These are phyloP conservation scores for Helicostylum pulchrum DNA, from an alignment of 192 early-diverging fungal genomes.

Conservation along the genomic window DNA sequence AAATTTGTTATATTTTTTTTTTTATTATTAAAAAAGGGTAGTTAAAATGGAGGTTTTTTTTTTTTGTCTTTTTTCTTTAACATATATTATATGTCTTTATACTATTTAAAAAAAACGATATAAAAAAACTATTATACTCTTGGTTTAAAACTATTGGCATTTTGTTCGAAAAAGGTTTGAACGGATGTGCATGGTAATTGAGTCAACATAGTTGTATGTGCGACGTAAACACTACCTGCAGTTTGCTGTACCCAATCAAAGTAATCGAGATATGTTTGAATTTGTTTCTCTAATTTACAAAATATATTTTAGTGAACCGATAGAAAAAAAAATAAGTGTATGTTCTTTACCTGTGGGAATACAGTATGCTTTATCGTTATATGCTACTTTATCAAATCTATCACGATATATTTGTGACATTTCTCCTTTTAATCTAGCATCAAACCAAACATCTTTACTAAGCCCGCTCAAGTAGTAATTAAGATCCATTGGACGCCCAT, in stretches of 20 bases:
- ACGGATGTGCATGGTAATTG: slow-evolving; percentile 16
- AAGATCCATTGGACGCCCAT: slow-evolving; percentile 26
- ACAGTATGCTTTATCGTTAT: slow-evolving; percentile 19
- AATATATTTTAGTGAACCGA: neutral
- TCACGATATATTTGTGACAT: slow-evolving; percentile 23
- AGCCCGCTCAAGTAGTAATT: slow-evolving; percentile 27
- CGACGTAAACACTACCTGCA: slow-evolving; percentile 25
- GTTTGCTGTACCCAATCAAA: slow-evolving; percentile 30
- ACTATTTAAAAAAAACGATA: neutral
- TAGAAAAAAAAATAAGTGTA: neutral
- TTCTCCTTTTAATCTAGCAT: slow-evolving; percentile 30
- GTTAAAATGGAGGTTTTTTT: neutral
- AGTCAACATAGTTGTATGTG: slow-evolving; percentile 26
- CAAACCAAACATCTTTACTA: slow-evolving; percentile 30
- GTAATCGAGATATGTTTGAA: slow-evolving; percentile 31
- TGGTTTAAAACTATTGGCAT: slow-evolving; percentile 36
- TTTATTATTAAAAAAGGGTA: neutral
- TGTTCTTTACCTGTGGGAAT: slow-evolving; percentile 21
- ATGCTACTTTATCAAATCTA: slow-evolving; percentile 10
- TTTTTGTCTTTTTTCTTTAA: neutral
- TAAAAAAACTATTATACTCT: slow-evolving; percentile 15
- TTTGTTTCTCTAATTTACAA: slow-evolving; percentile 16
- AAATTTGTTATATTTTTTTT: neutral
- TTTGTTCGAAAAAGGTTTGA: slow-evolving; percentile 26
- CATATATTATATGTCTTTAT: neutral